Evolutionary conservation across 1,284 basidiomycete species (phyloP).

Genomic region (Sporisorium graminicola): DNA sequence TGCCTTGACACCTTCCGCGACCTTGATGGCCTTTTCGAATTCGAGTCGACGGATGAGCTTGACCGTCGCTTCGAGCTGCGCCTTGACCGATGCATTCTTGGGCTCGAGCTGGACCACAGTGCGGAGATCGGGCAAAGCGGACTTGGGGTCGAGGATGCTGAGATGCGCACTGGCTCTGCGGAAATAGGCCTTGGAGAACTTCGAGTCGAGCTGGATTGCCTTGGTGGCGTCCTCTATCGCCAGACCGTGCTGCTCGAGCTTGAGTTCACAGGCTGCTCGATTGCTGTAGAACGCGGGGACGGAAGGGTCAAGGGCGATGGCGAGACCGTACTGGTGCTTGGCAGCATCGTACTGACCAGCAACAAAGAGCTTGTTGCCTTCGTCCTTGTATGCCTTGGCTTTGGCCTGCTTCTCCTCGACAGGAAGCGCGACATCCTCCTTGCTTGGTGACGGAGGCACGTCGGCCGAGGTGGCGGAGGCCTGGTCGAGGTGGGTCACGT

Average conservation of each 20-base stretch:
- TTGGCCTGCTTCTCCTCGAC: constrained; percentile 49
- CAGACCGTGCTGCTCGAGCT: constrained; percentile 68
- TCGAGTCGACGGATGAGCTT: constrained; percentile 79
- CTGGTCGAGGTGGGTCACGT: constrained; percentile 45
- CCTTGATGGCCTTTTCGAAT: constrained; percentile 66
- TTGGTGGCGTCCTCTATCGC: constrained; percentile 72
- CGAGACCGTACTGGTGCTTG: constrained; percentile 61
- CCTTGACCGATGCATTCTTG: constrained; percentile 81
- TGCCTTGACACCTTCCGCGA: constrained; percentile 57
- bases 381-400: constrained; percentile 55
- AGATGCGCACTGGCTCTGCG: constrained; percentile 92
- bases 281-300: constrained; percentile 63
- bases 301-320: constrained; percentile 62
- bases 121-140: constrained; percentile 63
- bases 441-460: constrained; percentile 54
- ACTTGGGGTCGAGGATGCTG: constrained; percentile 77
- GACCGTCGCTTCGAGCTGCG: constrained; percentile 86
- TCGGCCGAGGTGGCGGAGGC: constrained; percentile 60
- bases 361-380: constrained; percentile 65
- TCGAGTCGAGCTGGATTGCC: constrained; percentile 88
- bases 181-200: constrained; percentile 92
- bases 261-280: constrained; percentile 68
- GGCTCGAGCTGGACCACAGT: constrained; percentile 86
- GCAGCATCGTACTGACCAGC: constrained; percentile 58
- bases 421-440: constrained; percentile 45